Conservation (phyloP, 495 filamentous ascomycete species). For the Daldinia bambusicola region DNA sequence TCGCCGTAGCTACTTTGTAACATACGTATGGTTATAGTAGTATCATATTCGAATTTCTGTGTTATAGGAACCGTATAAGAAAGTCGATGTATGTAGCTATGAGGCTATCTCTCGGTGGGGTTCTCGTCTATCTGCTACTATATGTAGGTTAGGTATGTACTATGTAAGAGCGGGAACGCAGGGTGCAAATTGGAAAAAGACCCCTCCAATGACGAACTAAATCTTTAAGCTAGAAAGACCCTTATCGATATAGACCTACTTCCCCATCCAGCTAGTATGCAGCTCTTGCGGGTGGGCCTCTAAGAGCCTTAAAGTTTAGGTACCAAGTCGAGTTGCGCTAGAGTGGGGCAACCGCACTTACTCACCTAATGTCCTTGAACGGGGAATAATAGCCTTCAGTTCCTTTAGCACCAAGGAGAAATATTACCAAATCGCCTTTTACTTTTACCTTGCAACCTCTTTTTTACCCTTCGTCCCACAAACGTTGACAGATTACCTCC, state of each 20-base stretch:
- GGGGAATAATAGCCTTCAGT: constrained; percentile 39
- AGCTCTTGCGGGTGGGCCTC: constrained; percentile 20
- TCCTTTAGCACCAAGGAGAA: constrained; percentile 33
- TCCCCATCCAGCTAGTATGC: constrained; percentile 16
- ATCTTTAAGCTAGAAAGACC: constrained; percentile 19
- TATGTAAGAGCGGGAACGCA: constrained; percentile 36
- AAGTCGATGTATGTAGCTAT: constrained; percentile 1
- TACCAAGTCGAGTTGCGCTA: constrained; percentile 32
- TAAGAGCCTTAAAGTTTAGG: constrained; percentile 34
- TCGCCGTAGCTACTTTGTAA: too few species aligned
- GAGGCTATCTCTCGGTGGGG: constrained; percentile 38
- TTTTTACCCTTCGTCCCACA: constrained; percentile 34
- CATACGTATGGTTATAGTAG: not conserved
- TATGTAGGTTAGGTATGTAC: constrained; percentile 19
- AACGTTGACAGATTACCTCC: constrained; percentile 7
- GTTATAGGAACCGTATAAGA: not conserved
- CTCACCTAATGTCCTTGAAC: constrained; percentile 22
- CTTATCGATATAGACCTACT: constrained; percentile 36
- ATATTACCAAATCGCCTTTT: constrained; percentile 41
- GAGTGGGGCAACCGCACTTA: constrained; percentile 40
- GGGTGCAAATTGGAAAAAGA: constrained; percentile 19
- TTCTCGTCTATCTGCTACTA: not conserved
- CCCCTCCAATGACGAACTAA: constrained; percentile 40
- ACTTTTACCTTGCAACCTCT: constrained; percentile 31
- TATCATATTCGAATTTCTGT: not conserved